These are phyloP conservation scores for Avicennia marina DNA, from an alignment of 257 asterid species.

Conservation along the genomic window DNA sequence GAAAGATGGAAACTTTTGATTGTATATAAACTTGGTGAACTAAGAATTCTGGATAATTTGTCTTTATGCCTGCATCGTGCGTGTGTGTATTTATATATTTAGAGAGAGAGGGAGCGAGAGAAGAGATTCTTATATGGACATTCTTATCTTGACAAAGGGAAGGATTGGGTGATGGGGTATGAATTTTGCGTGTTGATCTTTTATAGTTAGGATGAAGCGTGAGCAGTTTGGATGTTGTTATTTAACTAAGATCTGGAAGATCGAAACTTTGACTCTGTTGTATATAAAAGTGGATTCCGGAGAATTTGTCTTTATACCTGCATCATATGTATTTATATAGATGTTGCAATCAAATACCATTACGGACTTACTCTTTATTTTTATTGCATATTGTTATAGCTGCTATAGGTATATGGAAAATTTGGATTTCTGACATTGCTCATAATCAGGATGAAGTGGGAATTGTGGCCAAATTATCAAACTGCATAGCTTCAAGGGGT, in stretches of 20 bases:
- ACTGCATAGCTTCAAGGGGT: constrained; percentile 86
- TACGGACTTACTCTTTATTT: not conserved
- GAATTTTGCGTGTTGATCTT: not conserved
- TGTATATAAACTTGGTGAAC: too few relatives aligned
- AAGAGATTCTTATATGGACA: too few relatives aligned
- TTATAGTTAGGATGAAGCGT: not conserved
- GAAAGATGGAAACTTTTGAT: too few relatives aligned
- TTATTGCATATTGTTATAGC: not conserved
- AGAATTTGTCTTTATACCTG: not conserved
- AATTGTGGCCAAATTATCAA: constrained; percentile 80
- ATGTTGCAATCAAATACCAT: not conserved
- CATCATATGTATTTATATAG: not conserved
- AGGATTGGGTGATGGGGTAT: too few relatives aligned
- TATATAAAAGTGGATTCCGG: too few relatives aligned
- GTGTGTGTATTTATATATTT: too few relatives aligned
- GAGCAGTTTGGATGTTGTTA: not conserved
- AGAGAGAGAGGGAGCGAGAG: too few relatives aligned
- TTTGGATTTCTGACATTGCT: constrained; percentile 6
- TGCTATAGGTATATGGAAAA: constrained; percentile 3
- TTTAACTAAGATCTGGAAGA: too few relatives aligned
- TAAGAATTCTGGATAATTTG: too few relatives aligned
- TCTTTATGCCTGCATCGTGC: too few relatives aligned
- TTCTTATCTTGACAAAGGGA: too few relatives aligned
- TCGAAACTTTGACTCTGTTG: too few relatives aligned
- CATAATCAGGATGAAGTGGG: constrained; percentile 77